These are phyloP conservation scores for Pseudogymnoascus verrucosus DNA, from an alignment of 2,329 filamentous ascomycete species.

Conservation along the genomic window DNA sequence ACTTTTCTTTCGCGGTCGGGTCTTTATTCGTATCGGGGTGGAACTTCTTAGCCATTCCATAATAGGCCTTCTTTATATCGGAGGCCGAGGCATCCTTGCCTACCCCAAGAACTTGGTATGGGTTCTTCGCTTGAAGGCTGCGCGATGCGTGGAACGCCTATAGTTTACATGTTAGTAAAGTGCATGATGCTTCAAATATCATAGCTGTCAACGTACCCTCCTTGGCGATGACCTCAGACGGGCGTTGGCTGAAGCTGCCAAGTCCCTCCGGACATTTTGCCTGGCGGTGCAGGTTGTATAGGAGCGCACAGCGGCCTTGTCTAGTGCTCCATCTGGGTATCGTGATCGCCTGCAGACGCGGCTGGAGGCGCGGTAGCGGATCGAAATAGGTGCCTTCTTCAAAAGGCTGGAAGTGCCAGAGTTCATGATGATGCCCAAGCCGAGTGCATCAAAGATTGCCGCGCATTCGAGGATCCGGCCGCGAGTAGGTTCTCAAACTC, in stretches of 20 bases:
- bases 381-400: conserved; percentile 23
- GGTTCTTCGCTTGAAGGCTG: conserved; percentile 50
- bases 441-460: conserved; percentile 15
- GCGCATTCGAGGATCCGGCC: not conserved
- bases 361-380: conserved; percentile 4
- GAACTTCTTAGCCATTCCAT: conserved; percentile 92
- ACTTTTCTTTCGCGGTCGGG: conserved; percentile 83
- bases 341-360: not conserved
- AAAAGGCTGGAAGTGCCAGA: conserved; percentile 25
- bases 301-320: not conserved
- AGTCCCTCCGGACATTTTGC: conserved; percentile 8
- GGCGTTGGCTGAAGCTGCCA: conserved; percentile 20
- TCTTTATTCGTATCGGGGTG: conserved; percentile 99
- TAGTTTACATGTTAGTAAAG: not conserved
- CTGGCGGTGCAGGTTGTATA: not conserved
- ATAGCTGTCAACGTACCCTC: conserved; percentile 19
- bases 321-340: not conserved
- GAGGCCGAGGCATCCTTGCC: conserved; percentile 68
- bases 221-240: conserved; percentile 12
- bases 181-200: not conserved
- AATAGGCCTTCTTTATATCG: conserved; percentile 98
- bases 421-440: conserved; percentile 22
- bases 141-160: conserved; percentile 27
- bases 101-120: conserved; percentile 82
- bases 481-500: not conserved